These are phyloP conservation scores for Arthrinium puccinioides DNA, from an alignment of 2,329 filamentous ascomycete species.

Conservation along the genomic window DNA sequence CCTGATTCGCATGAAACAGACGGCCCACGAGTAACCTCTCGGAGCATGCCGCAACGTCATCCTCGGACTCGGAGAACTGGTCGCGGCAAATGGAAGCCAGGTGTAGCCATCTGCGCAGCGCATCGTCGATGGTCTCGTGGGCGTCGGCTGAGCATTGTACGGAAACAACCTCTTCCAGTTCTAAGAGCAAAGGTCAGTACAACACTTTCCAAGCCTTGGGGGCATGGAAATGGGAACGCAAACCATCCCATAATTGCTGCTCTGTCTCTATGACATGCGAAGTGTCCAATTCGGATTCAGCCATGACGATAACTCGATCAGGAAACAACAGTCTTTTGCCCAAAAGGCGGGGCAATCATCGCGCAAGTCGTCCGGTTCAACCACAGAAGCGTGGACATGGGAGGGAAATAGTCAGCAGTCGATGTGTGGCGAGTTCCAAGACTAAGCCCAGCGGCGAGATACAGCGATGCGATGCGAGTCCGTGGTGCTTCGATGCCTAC, in stretches of 20 bases:
- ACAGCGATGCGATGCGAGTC: not conserved
- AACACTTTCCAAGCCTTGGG: not conserved
- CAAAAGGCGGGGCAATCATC: conserved; percentile 1
- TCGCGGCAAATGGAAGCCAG: conserved; percentile 71
- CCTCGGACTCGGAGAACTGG: conserved; percentile 66
- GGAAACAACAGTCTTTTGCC: not conserved
- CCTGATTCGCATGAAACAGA: conserved; percentile 66
- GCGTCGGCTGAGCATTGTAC: conserved; percentile 34
- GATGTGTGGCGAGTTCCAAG: too few relatives aligned
- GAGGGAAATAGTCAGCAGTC: too few relatives aligned
- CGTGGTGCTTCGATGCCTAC: not conserved
- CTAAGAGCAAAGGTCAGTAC: conserved; percentile 1
- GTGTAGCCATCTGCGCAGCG: conserved; percentile 74
- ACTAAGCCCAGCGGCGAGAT: too few relatives aligned
- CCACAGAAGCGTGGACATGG: too few relatives aligned
- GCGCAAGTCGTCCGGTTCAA: not conserved
- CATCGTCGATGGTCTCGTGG: conserved; percentile 68
- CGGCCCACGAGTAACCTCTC: conserved; percentile 69
- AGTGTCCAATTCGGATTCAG: conserved; percentile 61
- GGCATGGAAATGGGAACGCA: conserved; percentile 23
- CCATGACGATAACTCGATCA: conserved; percentile 32
- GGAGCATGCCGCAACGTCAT: conserved; percentile 74
- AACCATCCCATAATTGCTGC: conserved; percentile 86
- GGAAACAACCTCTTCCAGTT: conserved; percentile 28
- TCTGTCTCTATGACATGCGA: conserved; percentile 66